phyloP scores from a whole-genome alignment of 495 filamentous ascomycete species.

The Tuber microsphaerosporum region DNA sequence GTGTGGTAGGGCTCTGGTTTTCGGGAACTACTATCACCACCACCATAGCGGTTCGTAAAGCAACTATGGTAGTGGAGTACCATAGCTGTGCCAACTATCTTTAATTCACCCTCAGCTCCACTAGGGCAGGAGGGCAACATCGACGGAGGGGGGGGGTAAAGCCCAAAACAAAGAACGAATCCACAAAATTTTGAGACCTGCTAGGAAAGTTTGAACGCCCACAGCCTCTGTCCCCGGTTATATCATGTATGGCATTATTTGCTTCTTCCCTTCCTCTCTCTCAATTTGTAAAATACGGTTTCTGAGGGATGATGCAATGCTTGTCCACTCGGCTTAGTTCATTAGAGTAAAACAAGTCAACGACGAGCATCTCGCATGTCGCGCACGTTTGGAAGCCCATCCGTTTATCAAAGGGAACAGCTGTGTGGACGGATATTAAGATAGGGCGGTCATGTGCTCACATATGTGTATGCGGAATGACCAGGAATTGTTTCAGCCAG shows the following conservation, averaged over 20 bases:
- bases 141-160: background rate
- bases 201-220: background rate
- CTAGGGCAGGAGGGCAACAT: background rate
- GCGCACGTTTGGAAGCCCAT: background rate
- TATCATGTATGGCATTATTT: background rate
- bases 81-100: background rate
- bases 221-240: background rate
- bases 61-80: background rate
- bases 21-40: too few relatives aligned
- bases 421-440: background rate
- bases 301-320: background rate
- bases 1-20: too few relatives aligned
- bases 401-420: background rate
- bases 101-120: background rate
- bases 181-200: background rate
- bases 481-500: background rate
- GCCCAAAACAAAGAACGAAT: background rate
- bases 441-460: background rate
- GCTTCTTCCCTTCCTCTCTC: background rate
- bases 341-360: background rate
- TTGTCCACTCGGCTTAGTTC: background rate
- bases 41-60: background rate
- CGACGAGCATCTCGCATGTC: background rate
- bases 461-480: background rate
- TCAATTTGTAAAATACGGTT: background rate